Evolutionary conservation across 1,284 basidiomycete species (phyloP).

Genomic region (Cryptococcus sp.): DNA sequence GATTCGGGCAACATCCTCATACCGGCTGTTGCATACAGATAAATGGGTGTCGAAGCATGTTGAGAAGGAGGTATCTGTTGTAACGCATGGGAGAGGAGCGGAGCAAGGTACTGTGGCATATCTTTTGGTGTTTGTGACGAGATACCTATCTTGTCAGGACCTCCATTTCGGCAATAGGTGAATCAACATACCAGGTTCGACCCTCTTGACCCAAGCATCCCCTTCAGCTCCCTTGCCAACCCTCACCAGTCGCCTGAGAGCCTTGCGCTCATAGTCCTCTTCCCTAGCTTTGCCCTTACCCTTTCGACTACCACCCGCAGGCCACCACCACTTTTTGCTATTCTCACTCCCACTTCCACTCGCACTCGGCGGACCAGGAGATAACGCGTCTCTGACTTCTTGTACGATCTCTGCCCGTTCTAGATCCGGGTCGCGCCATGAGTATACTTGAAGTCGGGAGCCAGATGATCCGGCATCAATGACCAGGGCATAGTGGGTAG

Average conservation of each 20-base stretch:
- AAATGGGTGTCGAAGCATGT: constrained; percentile 78
- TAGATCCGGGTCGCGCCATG: constrained; percentile 79
- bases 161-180: too few species aligned
- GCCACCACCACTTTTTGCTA: constrained; percentile 38
- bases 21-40: constrained; percentile 92
- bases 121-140: constrained; percentile 70
- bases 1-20: constrained; percentile 79
- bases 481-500: constrained; percentile 87
- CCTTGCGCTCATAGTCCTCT: constrained; percentile 35
- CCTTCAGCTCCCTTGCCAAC: constrained; percentile 87
- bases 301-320: constrained; percentile 23
- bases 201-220: constrained; percentile 84
- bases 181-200: constrained; percentile 87
- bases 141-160: constrained; percentile 59
- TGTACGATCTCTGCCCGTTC: constrained; percentile 47
- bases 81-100: constrained; percentile 77
- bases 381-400: constrained; percentile 28
- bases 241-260: constrained; percentile 59
- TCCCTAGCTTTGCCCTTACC: constrained; percentile 39
- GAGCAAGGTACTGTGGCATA: constrained; percentile 71
- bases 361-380: background rate
- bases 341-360: background rate
- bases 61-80: constrained; percentile 79
- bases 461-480: constrained; percentile 98
- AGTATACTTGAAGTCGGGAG: constrained; percentile 93